These are phyloP conservation scores for Hanseniaspora taiwanica DNA, from an alignment of 805 yeast species.

Conservation along the genomic window DNA sequence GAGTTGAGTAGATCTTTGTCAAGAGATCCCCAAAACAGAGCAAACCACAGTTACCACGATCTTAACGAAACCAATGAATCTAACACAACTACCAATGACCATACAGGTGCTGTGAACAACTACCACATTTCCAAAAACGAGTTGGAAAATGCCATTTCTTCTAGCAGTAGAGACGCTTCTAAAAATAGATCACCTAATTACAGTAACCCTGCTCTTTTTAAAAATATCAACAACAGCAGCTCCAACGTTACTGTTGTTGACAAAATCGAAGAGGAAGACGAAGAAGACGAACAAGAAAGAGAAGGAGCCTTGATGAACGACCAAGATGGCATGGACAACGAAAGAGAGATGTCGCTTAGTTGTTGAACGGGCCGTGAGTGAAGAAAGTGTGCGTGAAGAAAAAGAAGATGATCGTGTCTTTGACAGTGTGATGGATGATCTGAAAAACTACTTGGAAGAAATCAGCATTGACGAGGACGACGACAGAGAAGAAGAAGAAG, in stretches of 20 bases:
- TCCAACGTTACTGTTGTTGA: slow-evolving; percentile 4
- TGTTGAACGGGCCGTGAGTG: neutral
- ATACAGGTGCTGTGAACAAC: slow-evolving; percentile 13
- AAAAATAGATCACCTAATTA: neutral
- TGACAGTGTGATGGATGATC: slow-evolving; percentile 1
- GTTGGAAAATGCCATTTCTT: slow-evolving; percentile 15
- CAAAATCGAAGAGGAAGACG: slow-evolving; percentile 13
- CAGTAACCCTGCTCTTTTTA: neutral
- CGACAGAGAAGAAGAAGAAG: slow-evolving; percentile 3
- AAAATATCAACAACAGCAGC: neutral
- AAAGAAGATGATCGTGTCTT: neutral
- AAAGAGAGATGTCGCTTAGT: neutral
- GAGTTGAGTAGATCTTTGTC: slow-evolving; percentile 25
- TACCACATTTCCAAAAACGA: slow-evolving; percentile 19
- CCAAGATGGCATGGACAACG: slow-evolving; percentile 13
- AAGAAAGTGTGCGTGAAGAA: neutral
- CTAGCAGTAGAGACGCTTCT: slow-evolving; percentile 7
- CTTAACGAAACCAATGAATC: neutral
- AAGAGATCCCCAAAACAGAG: slow-evolving; percentile 12
- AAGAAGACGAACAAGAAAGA: slow-evolving; percentile 1
- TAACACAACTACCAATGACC: neutral
- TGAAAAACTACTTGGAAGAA: neutral
- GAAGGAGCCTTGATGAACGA: slow-evolving; percentile 12
- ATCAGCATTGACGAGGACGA: neutral
- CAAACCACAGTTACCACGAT: slow-evolving; percentile 1